Conservation (phyloP, 2,329 filamentous ascomycete species). For the Penicillium sp. region DNA sequence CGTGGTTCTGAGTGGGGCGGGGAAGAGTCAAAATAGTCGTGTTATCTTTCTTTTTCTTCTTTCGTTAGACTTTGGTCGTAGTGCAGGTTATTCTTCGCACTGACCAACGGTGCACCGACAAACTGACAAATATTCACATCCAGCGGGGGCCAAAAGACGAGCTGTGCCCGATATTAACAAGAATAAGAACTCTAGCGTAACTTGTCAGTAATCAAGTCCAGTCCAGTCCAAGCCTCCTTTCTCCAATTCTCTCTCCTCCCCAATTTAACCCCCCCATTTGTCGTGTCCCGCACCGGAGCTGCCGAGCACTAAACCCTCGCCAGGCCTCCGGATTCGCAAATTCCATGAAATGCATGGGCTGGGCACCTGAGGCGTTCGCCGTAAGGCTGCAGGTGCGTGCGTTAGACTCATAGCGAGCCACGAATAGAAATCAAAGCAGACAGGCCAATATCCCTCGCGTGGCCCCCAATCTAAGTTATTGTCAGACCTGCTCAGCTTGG, state of each 20-base stretch:
- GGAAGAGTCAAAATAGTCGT: not conserved
- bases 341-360: not conserved
- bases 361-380: conserved; percentile 11
- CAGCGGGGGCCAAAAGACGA: not conserved
- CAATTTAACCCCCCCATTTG: not conserved
- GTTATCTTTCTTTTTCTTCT: not conserved
- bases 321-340: conserved; percentile 15
- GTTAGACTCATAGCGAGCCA: conserved; percentile 18
- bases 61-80: not conserved
- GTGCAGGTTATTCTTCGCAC: not conserved
- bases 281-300: conserved; percentile 8
- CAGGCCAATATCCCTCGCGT: conserved; percentile 12
- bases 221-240: conserved; percentile 3
- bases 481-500: conserved; percentile 20
- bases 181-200: not conserved
- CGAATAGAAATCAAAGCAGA: conserved; percentile 23
- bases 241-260: not conserved
- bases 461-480: conserved; percentile 25
- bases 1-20: conserved; percentile 2
- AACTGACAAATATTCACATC: not conserved
- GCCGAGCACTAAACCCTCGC: conserved; percentile 13
- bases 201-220: not conserved
- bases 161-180: not conserved
- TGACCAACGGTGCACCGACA: too few relatives aligned
- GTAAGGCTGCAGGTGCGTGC: conserved; percentile 36